A percentile compares a stretch with the other conserved stretches of the same genome.
Conservation (phyloP, 1,139 yeast species). For the Meyerozyma guilliermondii region DNA sequence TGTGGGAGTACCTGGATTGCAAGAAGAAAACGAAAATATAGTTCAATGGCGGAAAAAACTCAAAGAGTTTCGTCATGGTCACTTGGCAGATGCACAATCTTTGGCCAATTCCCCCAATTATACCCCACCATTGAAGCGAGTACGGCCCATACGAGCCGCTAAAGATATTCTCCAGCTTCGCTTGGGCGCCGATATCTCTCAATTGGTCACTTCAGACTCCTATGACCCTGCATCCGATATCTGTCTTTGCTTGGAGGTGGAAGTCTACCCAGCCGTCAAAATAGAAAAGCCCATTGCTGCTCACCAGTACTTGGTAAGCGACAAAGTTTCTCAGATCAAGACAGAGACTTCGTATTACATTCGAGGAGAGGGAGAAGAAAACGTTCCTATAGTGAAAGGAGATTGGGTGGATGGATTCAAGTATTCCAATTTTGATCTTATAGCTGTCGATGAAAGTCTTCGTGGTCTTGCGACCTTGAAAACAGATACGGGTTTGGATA, state of each 20-base stretch:
- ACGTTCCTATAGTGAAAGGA: neutral
- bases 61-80: conserved; percentile 8
- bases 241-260: conserved; percentile 29
- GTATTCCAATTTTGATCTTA: conserved; percentile 53
- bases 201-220: neutral
- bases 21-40: conserved; percentile 7
- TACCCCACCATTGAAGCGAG: neutral
- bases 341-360: conserved; percentile 21
- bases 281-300: conserved; percentile 29
- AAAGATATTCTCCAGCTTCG: conserved; percentile 4
- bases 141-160: conserved; percentile 3
- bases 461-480: conserved; percentile 33
- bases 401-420: conserved; percentile 28
- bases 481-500: conserved; percentile 50
- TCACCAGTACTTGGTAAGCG: conserved; percentile 25
- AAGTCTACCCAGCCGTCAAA: conserved; percentile 62
- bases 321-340: conserved; percentile 12
- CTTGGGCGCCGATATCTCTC: conserved; percentile 1
- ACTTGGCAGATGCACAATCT: conserved; percentile 9
- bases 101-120: conserved; percentile 4
- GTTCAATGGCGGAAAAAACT: conserved; percentile 13
- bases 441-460: conserved; percentile 15
- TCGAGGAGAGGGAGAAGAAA: conserved; percentile 12
- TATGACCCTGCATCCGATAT: conserved; percentile 3
- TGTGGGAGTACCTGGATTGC: conserved; percentile 13